Evolutionary conservation across 441 rosid species (phyloP).

Genomic region (Erodium moschatum): DNA sequence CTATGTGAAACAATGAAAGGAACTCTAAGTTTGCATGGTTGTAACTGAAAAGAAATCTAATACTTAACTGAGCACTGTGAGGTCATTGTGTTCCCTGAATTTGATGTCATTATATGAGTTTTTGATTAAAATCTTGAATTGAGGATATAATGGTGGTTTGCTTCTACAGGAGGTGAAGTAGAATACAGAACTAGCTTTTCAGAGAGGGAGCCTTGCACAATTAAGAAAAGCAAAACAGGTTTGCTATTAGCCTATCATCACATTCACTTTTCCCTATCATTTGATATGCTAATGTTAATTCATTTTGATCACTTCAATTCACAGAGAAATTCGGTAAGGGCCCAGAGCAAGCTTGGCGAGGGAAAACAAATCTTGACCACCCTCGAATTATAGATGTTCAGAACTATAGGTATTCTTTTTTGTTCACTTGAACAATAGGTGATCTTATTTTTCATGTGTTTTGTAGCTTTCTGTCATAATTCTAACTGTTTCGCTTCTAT

Average conservation of each 20-base stretch:
- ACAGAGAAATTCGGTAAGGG: slow-evolving; percentile 48
- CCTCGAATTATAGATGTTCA: slow-evolving; percentile 51
- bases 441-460: neutral
- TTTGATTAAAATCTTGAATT: slow-evolving; percentile 28
- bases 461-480: slow-evolving; percentile 21
- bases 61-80: neutral
- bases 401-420: slow-evolving; percentile 37
- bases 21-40: neutral
- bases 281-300: neutral
- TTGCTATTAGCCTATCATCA: slow-evolving; percentile 14
- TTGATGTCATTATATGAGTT: slow-evolving; percentile 20
- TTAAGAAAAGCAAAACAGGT: slow-evolving; percentile 84
- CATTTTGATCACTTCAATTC: slow-evolving; percentile 12
- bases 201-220: slow-evolving; percentile 69
- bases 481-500: neutral
- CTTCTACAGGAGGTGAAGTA: slow-evolving; percentile 53
- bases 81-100: neutral
- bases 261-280: neutral
- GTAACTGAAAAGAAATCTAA: neutral
- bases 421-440: neutral
- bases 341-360: slow-evolving; percentile 41
- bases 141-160: slow-evolving; percentile 29
- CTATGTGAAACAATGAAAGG: too few relatives aligned
- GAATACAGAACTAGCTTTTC: slow-evolving; percentile 75
- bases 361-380: slow-evolving; percentile 53